Conservation (phyloP, 2,329 filamentous ascomycete species). For the Alternaria ventricosa region DNA sequence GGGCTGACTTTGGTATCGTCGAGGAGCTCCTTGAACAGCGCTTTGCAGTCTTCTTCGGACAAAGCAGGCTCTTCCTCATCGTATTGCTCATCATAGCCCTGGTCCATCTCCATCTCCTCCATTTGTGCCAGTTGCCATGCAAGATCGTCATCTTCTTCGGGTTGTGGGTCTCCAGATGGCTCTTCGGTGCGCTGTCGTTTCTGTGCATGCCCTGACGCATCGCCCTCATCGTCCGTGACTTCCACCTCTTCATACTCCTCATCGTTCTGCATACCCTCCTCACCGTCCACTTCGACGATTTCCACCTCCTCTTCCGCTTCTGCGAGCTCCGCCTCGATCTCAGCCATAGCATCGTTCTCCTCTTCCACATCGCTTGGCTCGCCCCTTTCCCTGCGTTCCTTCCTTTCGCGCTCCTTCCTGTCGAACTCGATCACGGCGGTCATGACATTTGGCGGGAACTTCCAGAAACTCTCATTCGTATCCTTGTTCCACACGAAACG, state of each 20-base stretch:
- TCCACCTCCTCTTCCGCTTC: slow-evolving; percentile 40
- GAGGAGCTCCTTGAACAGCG: slow-evolving; percentile 84
- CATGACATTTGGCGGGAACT: slow-evolving; percentile 86
- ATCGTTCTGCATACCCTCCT: slow-evolving; percentile 60
- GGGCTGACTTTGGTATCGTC: slow-evolving; percentile 83
- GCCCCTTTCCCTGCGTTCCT: slow-evolving; percentile 59
- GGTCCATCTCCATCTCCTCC: slow-evolving; percentile 78
- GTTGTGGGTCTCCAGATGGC: slow-evolving; percentile 53
- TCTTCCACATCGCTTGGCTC: slow-evolving; percentile 46
- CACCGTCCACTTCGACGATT: slow-evolving; percentile 45
- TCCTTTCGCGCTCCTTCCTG: slow-evolving; percentile 72
- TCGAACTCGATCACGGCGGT: slow-evolving; percentile 74
- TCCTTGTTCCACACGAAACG: slow-evolving; percentile 88
- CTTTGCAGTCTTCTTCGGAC: slow-evolving; percentile 75
- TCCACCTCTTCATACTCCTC: slow-evolving; percentile 81
- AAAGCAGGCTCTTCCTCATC: slow-evolving; percentile 71
- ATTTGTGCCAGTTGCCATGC: slow-evolving; percentile 89
- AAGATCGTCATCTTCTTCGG: slow-evolving; percentile 93
- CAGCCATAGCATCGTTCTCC: slow-evolving; percentile 39
- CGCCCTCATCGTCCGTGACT: slow-evolving; percentile 66
- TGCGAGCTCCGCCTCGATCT: slow-evolving; percentile 41
- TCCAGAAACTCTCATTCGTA: slow-evolving; percentile 93
- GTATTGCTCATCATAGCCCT: slow-evolving; percentile 76
- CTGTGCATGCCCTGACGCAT: slow-evolving; percentile 52
- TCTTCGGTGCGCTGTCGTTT: slow-evolving; percentile 59